Evolutionary conservation across 768 basidiomycete species (phyloP).

Genomic region (Gyrodon lividus): DNA sequence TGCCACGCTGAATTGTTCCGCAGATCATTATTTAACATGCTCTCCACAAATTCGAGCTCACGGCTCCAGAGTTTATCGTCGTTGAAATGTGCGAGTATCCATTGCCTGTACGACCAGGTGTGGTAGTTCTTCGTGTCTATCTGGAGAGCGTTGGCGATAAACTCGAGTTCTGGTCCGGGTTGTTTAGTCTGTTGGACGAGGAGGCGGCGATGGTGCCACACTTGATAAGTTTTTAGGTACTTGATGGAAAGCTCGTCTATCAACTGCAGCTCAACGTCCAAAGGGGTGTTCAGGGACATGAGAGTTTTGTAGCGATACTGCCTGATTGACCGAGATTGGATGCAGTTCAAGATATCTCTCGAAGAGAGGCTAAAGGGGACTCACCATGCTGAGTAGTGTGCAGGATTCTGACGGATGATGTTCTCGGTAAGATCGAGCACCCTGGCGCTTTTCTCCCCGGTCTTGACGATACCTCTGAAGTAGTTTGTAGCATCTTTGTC

Average conservation of each 20-base stretch:
- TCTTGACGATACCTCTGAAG: conserved; percentile 80
- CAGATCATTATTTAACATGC: conserved; percentile 70
- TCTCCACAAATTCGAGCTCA: conserved; percentile 75
- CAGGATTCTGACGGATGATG: conserved; percentile 90
- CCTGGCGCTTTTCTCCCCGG: conserved; percentile 74
- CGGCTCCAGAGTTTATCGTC: conserved; percentile 66
- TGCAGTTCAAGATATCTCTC: background rate
- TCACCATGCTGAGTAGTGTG: conserved; percentile 96
- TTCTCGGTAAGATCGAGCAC: conserved; percentile 86
- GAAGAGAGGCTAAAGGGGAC: conserved; percentile 18
- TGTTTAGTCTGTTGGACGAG: conserved; percentile 57
- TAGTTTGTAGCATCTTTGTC: conserved; percentile 93
- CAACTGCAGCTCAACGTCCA: conserved; percentile 75
- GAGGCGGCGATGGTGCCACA: conserved; percentile 91
- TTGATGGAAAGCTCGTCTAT: conserved; percentile 86
- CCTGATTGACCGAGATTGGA: conserved; percentile 44
- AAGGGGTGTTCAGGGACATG: conserved; percentile 58
- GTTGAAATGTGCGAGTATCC: conserved; percentile 85
- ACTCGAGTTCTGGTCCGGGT: conserved; percentile 69
- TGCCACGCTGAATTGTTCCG: conserved; percentile 99
- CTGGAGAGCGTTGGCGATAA: conserved; percentile 70
- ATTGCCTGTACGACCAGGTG: conserved; percentile 98
- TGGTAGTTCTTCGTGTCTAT: conserved; percentile 96
- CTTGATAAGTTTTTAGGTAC: conserved; percentile 95
- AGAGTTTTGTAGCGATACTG: conserved; percentile 94